Conservation (phyloP, 2,329 filamentous ascomycete species). For the Pleoardoris graminearum region DNA sequence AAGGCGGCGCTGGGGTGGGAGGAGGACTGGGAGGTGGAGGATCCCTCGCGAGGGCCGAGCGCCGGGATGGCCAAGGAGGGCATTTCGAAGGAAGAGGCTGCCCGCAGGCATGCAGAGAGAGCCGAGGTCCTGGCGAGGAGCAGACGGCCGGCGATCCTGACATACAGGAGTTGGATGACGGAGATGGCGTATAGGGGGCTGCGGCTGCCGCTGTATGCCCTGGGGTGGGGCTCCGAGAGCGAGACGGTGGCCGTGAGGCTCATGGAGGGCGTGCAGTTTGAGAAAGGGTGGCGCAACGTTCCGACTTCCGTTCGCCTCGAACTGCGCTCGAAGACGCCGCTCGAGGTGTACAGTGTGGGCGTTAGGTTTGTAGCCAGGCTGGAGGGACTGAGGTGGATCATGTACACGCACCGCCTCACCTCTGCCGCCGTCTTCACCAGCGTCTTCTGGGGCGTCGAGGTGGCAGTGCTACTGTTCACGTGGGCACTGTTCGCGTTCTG, state of each 20-base stretch:
- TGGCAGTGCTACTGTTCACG: slow-evolving; percentile 65
- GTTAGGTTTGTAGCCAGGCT: slow-evolving; percentile 76
- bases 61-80: slow-evolving; percentile 16
- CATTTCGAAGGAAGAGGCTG: slow-evolving; percentile 1
- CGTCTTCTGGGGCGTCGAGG: slow-evolving; percentile 76
- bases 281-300: slow-evolving; percentile 55
- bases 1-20: slow-evolving; percentile 34
- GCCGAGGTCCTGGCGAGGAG: slow-evolving; percentile 52
- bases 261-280: slow-evolving; percentile 73
- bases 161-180: slow-evolving; percentile 65
- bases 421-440: slow-evolving; percentile 70
- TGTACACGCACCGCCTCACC: slow-evolving; percentile 79
- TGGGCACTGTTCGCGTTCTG: slow-evolving; percentile 63
- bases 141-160: slow-evolving; percentile 75
- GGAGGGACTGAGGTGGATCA: slow-evolving; percentile 70
- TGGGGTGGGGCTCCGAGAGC: slow-evolving; percentile 67
- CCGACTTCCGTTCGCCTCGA: slow-evolving; percentile 64
- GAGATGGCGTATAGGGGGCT: slow-evolving; percentile 33
- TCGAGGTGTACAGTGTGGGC: slow-evolving; percentile 75
- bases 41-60: slow-evolving; percentile 20
- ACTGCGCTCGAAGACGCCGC: slow-evolving; percentile 66
- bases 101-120: slow-evolving; percentile 12
- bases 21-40: slow-evolving; percentile 37
- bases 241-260: slow-evolving; percentile 68
- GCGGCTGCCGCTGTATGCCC: slow-evolving; percentile 67